A percentile compares a stretch with the other conserved stretches of the same genome.
Evolutionary conservation across 768 basidiomycete genomes (phyloP).

Genomic region (Guyanaporus albipodus): DNA sequence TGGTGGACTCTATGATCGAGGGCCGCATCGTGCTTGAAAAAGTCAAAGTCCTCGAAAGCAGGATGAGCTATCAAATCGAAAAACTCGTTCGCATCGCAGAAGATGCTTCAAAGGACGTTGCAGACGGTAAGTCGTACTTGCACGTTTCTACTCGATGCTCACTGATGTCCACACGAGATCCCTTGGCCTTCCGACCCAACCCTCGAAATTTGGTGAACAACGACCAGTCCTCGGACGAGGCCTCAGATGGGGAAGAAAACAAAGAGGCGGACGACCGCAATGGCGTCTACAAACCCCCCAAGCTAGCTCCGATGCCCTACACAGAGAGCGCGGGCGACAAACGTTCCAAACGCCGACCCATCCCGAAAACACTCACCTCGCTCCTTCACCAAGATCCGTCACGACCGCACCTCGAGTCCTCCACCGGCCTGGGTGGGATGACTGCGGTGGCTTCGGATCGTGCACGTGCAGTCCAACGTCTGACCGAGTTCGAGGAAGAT

Average conservation of each 20-base stretch:
- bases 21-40: slow-evolving; percentile 85
- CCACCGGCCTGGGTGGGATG: slow-evolving; percentile 65
- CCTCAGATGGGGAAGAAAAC: slow-evolving; percentile 27
- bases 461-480: slow-evolving; percentile 71
- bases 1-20: slow-evolving; percentile 78
- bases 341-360: slow-evolving; percentile 44
- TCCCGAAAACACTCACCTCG: slow-evolving; percentile 62
- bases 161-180: slow-evolving; percentile 50
- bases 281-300: slow-evolving; percentile 79
- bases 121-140: slow-evolving; percentile 51
- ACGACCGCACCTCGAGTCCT: slow-evolving; percentile 66
- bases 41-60: slow-evolving; percentile 73
- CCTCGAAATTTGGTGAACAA: slow-evolving; percentile 63
- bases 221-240: slow-evolving; percentile 31
- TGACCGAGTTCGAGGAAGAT: slow-evolving; percentile 90
- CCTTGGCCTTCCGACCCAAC: slow-evolving; percentile 89
- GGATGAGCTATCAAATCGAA: slow-evolving; percentile 94
- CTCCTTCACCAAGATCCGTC: slow-evolving; percentile 50
- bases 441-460: slow-evolving; percentile 57
- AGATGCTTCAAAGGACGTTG: slow-evolving; percentile 43
- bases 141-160: not conserved
- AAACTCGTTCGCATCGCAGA: slow-evolving; percentile 81
- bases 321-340: slow-evolving; percentile 50
- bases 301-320: slow-evolving; percentile 87
- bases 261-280: slow-evolving; percentile 30